Base-by-base conservation (phyloP, 257 asterid species). In the Fraxinus pennsylvanica region DNA sequence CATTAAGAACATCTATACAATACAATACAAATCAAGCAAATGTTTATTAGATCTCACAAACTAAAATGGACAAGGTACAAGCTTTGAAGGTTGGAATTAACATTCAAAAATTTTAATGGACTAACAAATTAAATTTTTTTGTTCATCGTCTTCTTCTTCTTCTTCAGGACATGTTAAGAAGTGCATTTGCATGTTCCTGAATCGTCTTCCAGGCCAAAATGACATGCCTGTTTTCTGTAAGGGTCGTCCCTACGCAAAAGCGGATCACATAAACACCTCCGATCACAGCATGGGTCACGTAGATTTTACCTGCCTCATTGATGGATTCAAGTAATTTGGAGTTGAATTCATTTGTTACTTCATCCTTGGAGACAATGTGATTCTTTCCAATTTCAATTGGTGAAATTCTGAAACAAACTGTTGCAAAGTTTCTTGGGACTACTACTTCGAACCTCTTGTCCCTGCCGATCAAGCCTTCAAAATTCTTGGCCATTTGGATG, bases 401-500 rank as follows among this genome's bases (percentile, higher is more conserved):
- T 0, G 87, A 86, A 0, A 92, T 72, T 10, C 97, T 84, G 81
- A 92, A 92, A 76, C 97, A 92, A 0, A 92, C 93, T 54, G 92
- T 82, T 38, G 94, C 88, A 82, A 92, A 89, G 68, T 92, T 91
- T 63, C 96, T 84, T 6, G 94, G 94, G 14, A 88, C 94, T 36
- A 91, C 89, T 21, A 92, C 86, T 81, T 92, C 93, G 85, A 88
- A 92, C n/a, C 94, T 83, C 81, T 85, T 84, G 81, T 92, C 94
- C 94, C 82, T 83, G 3, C 87, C 89, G 10, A 91, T 59, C 74
- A 89, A 63, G 5, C 87, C 90, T 67, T 92, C 94, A 79, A 92
- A 92, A 65, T 91, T 87, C 80, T 89, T 86, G 1, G 96, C 96
- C 93, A 92, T 90, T 33, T 92, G 87, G 0, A 92, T 79, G 73